Conservation (phyloP, 805 yeast genomes). For the Lipomyces starkeyi region DNA sequence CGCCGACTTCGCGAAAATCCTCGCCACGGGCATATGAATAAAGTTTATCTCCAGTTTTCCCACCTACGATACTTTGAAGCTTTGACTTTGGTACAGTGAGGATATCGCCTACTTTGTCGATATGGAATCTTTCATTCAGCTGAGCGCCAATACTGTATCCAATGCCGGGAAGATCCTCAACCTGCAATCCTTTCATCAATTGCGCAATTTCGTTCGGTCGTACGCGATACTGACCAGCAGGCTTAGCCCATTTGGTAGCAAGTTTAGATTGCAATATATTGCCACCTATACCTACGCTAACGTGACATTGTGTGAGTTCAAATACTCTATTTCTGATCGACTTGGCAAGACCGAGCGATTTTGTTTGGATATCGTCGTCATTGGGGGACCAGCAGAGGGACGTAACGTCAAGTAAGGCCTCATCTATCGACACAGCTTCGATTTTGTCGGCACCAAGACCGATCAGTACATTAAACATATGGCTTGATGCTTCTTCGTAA, state of each 20-base stretch:
- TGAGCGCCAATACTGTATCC: constrained; percentile 53
- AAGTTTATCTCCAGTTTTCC: constrained; percentile 70
- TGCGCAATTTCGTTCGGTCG: constrained; percentile 37
- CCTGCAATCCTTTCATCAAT: constrained; percentile 49
- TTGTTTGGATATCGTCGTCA: constrained; percentile 32
- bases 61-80: constrained; percentile 63
- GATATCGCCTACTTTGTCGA: constrained; percentile 51
- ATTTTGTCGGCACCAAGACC: constrained; percentile 52
- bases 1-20: constrained; percentile 65
- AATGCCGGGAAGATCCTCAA: constrained; percentile 53
- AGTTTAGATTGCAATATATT: constrained; percentile 81
- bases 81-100: constrained; percentile 46
- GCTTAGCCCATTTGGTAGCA: constrained; percentile 77
- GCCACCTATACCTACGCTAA: constrained; percentile 78
- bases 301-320: constrained; percentile 61
- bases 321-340: constrained; percentile 53
- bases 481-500: constrained; percentile 69
- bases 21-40: constrained; percentile 66
- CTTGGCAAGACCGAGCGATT: constrained; percentile 42
- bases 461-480: constrained; percentile 66
- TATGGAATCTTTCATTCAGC: constrained; percentile 48
- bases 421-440: constrained; percentile 89
- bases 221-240: constrained; percentile 64
- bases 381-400: constrained; percentile 35
- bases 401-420: constrained; percentile 77